Conservation (phyloP, 2,329 filamentous ascomycete genomes). For the Teratosphaeria gauchensis region DNA sequence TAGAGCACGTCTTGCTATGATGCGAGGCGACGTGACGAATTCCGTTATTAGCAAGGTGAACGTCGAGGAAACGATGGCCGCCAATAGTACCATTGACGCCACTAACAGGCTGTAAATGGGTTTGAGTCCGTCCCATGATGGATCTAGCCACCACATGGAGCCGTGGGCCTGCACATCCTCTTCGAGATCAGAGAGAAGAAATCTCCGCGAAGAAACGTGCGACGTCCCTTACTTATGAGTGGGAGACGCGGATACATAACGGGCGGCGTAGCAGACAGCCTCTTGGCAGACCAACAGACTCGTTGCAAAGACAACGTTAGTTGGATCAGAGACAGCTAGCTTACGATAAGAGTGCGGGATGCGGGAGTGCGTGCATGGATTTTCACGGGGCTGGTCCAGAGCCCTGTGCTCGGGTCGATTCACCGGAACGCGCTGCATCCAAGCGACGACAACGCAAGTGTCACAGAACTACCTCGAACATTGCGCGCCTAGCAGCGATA, state of each 20-base stretch:
- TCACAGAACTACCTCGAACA: too few species aligned
- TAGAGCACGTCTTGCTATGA: background rate
- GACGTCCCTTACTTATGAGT: background rate
- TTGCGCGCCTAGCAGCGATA: background rate
- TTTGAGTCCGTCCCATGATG: conserved; percentile 4
- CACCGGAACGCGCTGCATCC: background rate
- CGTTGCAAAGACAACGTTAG: background rate
- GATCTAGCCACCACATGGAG: background rate
- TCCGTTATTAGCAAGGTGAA: conserved; percentile 11
- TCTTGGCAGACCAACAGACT: background rate
- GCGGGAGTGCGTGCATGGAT: background rate
- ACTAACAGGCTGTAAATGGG: background rate
- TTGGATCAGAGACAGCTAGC: background rate
- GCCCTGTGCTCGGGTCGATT: background rate
- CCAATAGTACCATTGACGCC: conserved; percentile 1
- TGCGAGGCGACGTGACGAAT: conserved; percentile 3
- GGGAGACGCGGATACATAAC: background rate
- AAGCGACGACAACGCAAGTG: background rate
- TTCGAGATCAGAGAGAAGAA: background rate
- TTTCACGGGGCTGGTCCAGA: background rate
- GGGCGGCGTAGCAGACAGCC: background rate
- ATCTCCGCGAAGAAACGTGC: background rate
- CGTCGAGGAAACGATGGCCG: conserved; percentile 12
- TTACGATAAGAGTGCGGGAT: background rate
- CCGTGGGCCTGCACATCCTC: background rate